Base-by-base conservation (phyloP, 2,329 filamentous ascomycete species). In the Venturia carpophila region DNA sequence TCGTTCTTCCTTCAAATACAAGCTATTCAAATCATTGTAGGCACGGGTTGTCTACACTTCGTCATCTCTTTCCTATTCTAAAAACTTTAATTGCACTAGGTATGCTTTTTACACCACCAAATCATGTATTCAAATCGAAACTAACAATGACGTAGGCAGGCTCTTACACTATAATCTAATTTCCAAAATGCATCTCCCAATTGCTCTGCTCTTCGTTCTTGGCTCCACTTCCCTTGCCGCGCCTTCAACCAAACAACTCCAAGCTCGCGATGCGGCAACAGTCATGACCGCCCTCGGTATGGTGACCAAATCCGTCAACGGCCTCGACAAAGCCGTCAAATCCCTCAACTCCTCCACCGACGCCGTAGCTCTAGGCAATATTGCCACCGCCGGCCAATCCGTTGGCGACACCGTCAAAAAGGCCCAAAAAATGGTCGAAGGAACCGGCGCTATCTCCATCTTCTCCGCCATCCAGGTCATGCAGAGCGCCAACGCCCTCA, bases 371-470 rank as follows among this genome's bases (percentile, higher is more conserved):
- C 52, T 58, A 9, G 52, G 30, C 15, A 58, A 58, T 9, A 58
- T 58, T 15, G 52, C 52, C 52, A 58, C 52, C 13, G 11, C 30
- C 1, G 30, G 52, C 30, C 27, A 39, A 58, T 17, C 17, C 17
- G 52, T 58, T 15, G 52, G 52, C 30, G 52, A 58, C 30, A 58
- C 27, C 1, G 52, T 58, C 52, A 58, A 37, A 58, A 39, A 39
- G 37, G 52, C 52, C 30, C 52, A 58, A 21, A 37, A 27, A 58
- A 58, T 58, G 27, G 52, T 58, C 24, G 52, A 58, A 58, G 52
- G 52, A 27, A 58, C 52, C 52, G 52, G 52, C 5, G 27, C 52
- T 15, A 27, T 58, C 2, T 34, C 27, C 11, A 2, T 58, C 52
- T 58, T 58, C 52, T n/a, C 52, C 30, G 52, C 52, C 10, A 4